A percentile compares a stretch with the other conserved stretches of the same genome.
Conservation (phyloP, 257 asterid genomes). For the Scutellaria galericulata region DNA sequence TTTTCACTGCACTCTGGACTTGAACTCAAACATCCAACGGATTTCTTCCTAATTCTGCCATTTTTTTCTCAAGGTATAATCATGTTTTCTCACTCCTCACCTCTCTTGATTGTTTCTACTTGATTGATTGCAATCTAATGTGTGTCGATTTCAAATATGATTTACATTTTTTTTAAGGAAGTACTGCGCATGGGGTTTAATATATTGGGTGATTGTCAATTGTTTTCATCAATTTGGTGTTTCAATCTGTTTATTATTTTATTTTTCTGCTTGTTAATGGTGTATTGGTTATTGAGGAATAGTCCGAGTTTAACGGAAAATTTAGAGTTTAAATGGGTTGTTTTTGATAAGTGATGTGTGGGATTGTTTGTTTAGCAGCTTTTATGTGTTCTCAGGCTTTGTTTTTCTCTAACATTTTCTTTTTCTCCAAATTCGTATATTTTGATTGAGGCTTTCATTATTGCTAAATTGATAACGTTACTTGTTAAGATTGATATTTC, state of each 20-base stretch:
- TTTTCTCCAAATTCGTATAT: not conserved
- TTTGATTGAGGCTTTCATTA: not conserved
- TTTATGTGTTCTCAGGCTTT: not conserved
- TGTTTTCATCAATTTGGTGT: slow-evolving; percentile 8
- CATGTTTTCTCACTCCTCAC: not conserved
- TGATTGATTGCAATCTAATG: not conserved
- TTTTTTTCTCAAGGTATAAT: slow-evolving; percentile 11
- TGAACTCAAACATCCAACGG: slow-evolving; percentile 23
- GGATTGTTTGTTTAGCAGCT: not conserved
- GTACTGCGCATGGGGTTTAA: not conserved
- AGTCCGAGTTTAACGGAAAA: slow-evolving; percentile 12
- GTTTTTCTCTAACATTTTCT: not conserved
- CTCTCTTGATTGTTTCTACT: not conserved
- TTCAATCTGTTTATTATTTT: not conserved
- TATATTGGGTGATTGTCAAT: not conserved
- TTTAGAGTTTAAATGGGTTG: not conserved
- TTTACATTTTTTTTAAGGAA: not conserved
- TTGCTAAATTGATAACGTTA: not conserved
- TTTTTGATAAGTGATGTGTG: not conserved
- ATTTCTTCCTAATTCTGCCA: slow-evolving; percentile 11
- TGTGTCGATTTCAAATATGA: not conserved
- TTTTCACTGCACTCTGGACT: not conserved
- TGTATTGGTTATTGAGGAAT: not conserved
- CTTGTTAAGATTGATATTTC: not conserved
- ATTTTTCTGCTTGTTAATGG: not conserved